Base-by-base conservation (phyloP, 78 protist genomes). In the Anaeramoeba flamelloides region DNA sequence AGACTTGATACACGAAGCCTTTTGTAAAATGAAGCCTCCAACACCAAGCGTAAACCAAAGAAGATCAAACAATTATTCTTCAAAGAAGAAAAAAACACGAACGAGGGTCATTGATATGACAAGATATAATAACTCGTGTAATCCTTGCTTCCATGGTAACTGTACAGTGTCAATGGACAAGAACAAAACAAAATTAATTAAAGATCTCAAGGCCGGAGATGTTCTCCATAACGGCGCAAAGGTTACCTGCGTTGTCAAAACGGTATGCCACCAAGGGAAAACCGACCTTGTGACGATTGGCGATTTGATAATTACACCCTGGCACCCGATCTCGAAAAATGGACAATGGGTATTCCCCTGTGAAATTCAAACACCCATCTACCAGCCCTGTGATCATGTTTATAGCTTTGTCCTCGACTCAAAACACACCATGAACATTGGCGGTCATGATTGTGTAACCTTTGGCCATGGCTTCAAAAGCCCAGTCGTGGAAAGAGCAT, bases 291-390 rank as follows among this genome's bases (percentile, higher is more conserved):
- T 87, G 30, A 79, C 88, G 17, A n/a, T 4, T 8, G 85, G 86
- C 33, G 89, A 89, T 26, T 81, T 87, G 76, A 3, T 12, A 33
- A 41, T 87, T 77, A 87, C 90, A 12, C 90, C 91, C 26, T 87
- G 36, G 82, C 90, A 87, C 34, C 90, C 90, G 33, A 2, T 87
- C 85, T 2, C 3, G 17, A 33, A 30, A 3, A 36, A 4, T 31
- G 90, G 87, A 26, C 31, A 1, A 3, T 87, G 89, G 89, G 2
- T 1, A 31, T 87, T 86, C 79, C 90, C 90, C 26, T 1, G 1
- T 75, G 32, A 85, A 37, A 31, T 84, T 26, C 84, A 36, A 2
- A 40, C 33, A 17, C 4, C 77, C 4, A 38, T 76, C 34, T 4
- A 37, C 4, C 77, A n/a, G 4, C 53, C 53, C 77, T 38, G 3